Percentiles rank a stretch among this genome's conserved stretches.
Conservation (phyloP, 1,284 basidiomycete species). For the Ustilago shanxiensis region DNA sequence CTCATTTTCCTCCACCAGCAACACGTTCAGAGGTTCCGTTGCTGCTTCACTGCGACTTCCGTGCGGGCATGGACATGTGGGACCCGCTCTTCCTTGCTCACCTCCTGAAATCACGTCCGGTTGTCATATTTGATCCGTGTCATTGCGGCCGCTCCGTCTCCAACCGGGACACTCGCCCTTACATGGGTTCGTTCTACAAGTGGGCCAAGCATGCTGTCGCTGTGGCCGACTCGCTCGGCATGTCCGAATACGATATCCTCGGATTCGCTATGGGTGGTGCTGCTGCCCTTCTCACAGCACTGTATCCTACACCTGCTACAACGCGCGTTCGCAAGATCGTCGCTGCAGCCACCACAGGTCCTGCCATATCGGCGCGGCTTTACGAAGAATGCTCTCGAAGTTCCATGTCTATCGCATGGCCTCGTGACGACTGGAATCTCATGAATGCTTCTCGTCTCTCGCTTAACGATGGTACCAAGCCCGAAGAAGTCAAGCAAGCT, state of each 20-base stretch:
- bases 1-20: neutral
- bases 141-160: constrained; percentile 42
- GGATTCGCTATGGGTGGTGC: constrained; percentile 38
- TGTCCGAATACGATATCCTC: constrained; percentile 38
- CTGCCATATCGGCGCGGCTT: constrained; percentile 40
- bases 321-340: constrained; percentile 40
- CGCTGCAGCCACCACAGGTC: constrained; percentile 35
- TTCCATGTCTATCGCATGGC: constrained; percentile 48
- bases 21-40: constrained; percentile 24
- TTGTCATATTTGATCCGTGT: constrained; percentile 45
- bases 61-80: constrained; percentile 45
- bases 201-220: constrained; percentile 47
- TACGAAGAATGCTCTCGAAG: constrained; percentile 45
- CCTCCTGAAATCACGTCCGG: constrained; percentile 45
- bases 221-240: constrained; percentile 31
- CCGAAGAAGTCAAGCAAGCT: constrained; percentile 41
- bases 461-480: constrained; percentile 34
- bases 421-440: constrained; percentile 46
- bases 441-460: constrained; percentile 42
- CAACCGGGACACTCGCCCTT: constrained; percentile 41
- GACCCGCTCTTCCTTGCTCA: constrained; percentile 54
- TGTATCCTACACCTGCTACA: constrained; percentile 31
- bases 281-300: constrained; percentile 34
- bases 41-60: constrained; percentile 45
- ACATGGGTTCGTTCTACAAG: constrained; percentile 50